Conservation (phyloP, 139 green algal genomes). For the Tetraselmis chui region DNA sequence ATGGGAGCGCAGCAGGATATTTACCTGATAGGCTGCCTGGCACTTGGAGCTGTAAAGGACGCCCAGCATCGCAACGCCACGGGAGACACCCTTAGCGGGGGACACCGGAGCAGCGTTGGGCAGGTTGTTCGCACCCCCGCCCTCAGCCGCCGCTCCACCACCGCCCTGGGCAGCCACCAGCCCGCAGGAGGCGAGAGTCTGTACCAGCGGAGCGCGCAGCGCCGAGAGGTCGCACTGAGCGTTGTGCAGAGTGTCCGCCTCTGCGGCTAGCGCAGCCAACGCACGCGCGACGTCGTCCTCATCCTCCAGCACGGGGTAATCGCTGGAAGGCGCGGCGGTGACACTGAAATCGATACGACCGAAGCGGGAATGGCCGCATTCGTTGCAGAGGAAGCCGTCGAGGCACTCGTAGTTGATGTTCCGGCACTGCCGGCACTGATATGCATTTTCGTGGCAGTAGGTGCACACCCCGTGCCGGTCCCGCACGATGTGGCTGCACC, state of each 20-base stretch:
- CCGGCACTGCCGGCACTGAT: constrained; percentile 48
- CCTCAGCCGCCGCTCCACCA: not conserved
- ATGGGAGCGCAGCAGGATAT: constrained; percentile 4
- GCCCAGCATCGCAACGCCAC: constrained; percentile 28
- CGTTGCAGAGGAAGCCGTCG: constrained; percentile 48
- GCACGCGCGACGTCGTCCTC: constrained; percentile 16
- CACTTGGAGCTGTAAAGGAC: constrained; percentile 46
- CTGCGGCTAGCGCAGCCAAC: constrained; percentile 26
- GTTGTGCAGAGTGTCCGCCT: constrained; percentile 19
- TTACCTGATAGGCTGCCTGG: constrained; percentile 23
- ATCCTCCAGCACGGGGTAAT: not conserved
- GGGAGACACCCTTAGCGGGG: constrained; percentile 14
- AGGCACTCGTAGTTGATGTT: constrained; percentile 62
- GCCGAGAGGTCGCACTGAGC: not conserved
- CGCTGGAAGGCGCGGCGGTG: not conserved
- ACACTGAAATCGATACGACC: constrained; percentile 35
- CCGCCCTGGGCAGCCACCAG: not conserved
- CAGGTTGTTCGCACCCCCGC: not conserved
- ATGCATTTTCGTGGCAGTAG: constrained; percentile 51
- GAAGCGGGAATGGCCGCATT: constrained; percentile 47
- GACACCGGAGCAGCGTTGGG: not conserved
- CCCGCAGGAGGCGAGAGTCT: not conserved
- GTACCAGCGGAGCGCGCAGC: not conserved
- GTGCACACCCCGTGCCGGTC: constrained; percentile 42
- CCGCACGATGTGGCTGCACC: constrained; percentile 36